Conservation (phyloP, 1,139 yeast species). For the Magnusiomyces sp. region DNA sequence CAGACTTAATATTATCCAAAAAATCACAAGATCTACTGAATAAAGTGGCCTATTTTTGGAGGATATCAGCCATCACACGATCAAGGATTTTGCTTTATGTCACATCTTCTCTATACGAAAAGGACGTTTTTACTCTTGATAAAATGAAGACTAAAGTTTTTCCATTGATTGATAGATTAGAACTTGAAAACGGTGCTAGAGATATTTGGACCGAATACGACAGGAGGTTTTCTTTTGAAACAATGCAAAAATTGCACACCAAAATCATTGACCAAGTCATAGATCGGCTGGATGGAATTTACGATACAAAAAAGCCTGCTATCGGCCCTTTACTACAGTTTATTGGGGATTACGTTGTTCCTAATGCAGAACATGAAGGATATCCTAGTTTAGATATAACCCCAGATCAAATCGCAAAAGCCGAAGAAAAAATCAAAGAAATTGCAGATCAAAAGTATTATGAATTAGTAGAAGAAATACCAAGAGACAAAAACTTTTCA, state of each 20-base stretch:
- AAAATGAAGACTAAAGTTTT: constrained; percentile 28
- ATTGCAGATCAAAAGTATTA: constrained; percentile 56
- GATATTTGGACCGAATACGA: constrained; percentile 43
- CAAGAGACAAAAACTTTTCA: constrained; percentile 54
- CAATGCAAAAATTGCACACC: constrained; percentile 42
- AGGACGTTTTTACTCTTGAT: constrained; percentile 73
- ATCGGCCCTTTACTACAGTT: constrained; percentile 49
- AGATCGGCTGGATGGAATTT: constrained; percentile 40
- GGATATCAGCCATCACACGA: constrained; percentile 46
- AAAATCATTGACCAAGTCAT: constrained; percentile 43
- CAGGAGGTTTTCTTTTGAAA: constrained; percentile 44
- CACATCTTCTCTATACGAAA: constrained; percentile 35
- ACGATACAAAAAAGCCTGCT: constrained; percentile 48
- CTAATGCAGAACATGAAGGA: constrained; percentile 39
- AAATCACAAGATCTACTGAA: constrained; percentile 37
- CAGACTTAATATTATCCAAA: constrained; percentile 30
- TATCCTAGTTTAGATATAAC: constrained; percentile 37
- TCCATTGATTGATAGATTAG: constrained; percentile 11
- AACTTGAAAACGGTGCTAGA: background rate
- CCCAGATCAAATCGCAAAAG: constrained; percentile 44
- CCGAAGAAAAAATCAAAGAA: constrained; percentile 42
- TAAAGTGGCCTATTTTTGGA: constrained; percentile 51
- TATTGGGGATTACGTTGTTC: constrained; percentile 45
- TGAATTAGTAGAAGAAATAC: constrained; percentile 47
- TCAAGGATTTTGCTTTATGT: constrained; percentile 47